A percentile compares a stretch with the other conserved stretches of the same genome.
Conservation (phyloP, 306 rosid species). For the Vigna angularis region DNA sequence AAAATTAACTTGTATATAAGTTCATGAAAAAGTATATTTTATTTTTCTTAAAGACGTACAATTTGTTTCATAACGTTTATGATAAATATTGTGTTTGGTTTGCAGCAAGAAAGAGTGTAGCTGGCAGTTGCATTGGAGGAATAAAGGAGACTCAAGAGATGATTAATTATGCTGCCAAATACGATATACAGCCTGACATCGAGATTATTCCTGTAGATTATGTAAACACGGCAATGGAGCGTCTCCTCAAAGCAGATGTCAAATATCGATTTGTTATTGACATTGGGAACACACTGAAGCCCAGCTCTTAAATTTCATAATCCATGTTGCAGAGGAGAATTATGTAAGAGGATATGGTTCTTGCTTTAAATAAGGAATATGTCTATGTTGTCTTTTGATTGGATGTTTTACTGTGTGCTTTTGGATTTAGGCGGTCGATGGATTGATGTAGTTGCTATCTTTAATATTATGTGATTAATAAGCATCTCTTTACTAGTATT, state of each 20-base stretch:
- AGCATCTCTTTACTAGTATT: no score
- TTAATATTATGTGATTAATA: no score
- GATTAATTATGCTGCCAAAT: constrained; percentile 14
- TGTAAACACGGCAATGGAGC: background rate
- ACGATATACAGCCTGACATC: constrained; percentile 29
- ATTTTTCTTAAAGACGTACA: no score
- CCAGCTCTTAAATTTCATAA: background rate
- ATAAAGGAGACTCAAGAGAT: constrained; percentile 32
- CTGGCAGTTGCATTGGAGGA: constrained; percentile 59
- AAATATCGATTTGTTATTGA: background rate
- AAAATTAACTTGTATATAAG: no score
- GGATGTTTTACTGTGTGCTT: background rate
- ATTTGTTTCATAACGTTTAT: no score
- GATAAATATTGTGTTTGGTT: background rate
- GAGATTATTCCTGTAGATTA: background rate
- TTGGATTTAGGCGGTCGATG: no score
- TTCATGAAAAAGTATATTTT: no score
- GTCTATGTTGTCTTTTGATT: background rate
- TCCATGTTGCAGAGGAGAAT: background rate
- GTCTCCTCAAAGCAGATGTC: background rate
- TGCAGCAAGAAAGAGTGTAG: constrained; percentile 56
- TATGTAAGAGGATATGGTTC: background rate
- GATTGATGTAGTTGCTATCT: no score
- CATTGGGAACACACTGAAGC: background rate
- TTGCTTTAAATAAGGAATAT: background rate